A percentile compares a stretch with the other conserved stretches of the same genome.
Conservation (phyloP, 257 asterid genomes). For the Ehretia macrophylla region DNA sequence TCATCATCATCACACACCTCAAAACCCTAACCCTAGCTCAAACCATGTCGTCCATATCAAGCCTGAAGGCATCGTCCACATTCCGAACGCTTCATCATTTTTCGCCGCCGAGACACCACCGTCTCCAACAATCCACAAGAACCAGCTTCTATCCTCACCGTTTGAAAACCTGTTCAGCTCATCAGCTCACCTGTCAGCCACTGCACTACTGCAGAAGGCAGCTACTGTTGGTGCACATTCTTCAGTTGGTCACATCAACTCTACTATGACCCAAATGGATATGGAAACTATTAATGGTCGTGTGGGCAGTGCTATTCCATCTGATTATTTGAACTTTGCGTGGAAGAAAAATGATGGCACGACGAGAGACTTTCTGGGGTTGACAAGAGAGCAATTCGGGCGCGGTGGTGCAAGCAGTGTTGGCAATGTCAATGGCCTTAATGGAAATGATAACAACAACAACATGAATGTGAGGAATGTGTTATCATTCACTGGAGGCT, state of each 20-base stretch:
- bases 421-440: neutral
- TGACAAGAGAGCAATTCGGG: conserved; percentile 40
- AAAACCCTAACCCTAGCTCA: conserved; percentile 29
- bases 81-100: conserved; percentile 39
- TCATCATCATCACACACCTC: conserved; percentile 21
- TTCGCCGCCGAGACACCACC: conserved; percentile 19
- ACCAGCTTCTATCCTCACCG: conserved; percentile 19
- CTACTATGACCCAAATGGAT: conserved; percentile 65
- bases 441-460: conserved; percentile 13
- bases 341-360: conserved; percentile 64
- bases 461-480: conserved; percentile 28
- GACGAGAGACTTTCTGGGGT: conserved; percentile 79
- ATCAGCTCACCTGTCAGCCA: conserved; percentile 46
- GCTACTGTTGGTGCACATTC: no score
- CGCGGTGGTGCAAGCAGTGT: conserved; percentile 15
- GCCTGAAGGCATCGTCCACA: conserved; percentile 44
- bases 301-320: conserved; percentile 19
- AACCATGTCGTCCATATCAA: conserved; percentile 34
- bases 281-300: conserved; percentile 26
- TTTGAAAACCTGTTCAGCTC: conserved; percentile 15
- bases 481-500: conserved; percentile 38
- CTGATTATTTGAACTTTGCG: conserved; percentile 16
- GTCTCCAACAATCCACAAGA: conserved; percentile 5
- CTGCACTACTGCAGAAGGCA: conserved; percentile 75
- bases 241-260: conserved; percentile 49